phyloP scores from a whole-genome alignment of 441 rosid species.

The Pelargonium exstipulatum region DNA sequence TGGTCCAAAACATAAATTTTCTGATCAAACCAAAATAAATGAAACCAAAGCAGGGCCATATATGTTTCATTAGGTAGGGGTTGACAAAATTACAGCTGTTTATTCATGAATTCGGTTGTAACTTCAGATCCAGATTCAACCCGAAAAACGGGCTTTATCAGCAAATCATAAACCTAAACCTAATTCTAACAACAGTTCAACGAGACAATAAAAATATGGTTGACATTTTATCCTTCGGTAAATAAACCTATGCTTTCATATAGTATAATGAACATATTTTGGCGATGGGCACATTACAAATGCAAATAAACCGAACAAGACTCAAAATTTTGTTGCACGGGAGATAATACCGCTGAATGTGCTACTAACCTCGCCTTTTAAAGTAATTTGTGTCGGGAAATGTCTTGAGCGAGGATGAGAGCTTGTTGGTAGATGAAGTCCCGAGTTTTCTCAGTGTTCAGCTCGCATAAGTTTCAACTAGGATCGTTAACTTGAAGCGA shows the following conservation, averaged over 20 bases:
- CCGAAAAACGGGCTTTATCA: neutral
- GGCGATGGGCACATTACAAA: neutral
- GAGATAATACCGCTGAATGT: neutral
- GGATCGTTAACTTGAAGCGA: slow-evolving; percentile 22
- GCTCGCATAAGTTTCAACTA: neutral
- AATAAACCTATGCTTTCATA: neutral
- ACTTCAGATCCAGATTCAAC: neutral
- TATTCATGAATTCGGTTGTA: neutral
- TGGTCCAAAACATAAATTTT: neutral
- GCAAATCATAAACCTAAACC: neutral
- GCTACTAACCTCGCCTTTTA: neutral
- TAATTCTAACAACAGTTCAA: neutral
- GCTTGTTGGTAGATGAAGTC: neutral
- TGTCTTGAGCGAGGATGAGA: neutral
- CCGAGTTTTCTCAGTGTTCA: neutral
- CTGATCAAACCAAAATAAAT: neutral
- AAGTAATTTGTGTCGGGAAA: neutral
- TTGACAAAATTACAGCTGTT: neutral
- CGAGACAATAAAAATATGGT: neutral
- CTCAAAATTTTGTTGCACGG: neutral
- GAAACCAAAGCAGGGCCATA: too few relatives aligned
- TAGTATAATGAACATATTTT: neutral
- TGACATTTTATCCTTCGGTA: neutral
- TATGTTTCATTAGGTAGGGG: too few relatives aligned
- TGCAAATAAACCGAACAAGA: neutral